A percentile compares a stretch with the other conserved stretches of the same genome.
Conservation (phyloP, 371 early-diverging fungal species). For the Circinella minor region DNA sequence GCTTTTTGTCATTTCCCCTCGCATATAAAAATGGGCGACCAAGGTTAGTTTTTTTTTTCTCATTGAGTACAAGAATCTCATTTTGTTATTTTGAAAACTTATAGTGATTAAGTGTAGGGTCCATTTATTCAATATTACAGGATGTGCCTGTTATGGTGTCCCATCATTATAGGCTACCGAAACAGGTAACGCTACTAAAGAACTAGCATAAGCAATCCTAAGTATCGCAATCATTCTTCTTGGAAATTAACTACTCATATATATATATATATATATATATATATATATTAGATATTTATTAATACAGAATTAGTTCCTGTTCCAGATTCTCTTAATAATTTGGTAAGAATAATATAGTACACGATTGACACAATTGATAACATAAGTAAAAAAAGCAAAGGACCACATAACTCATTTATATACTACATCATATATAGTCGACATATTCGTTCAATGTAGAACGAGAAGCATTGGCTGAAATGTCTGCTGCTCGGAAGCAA, state of each 20-base stretch:
- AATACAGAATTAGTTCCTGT: constrained; percentile 38
- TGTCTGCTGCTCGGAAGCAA: constrained; percentile 27
- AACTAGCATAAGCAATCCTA: background rate
- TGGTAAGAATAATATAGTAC: constrained; percentile 28
- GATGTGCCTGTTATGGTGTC: constrained; percentile 61
- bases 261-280: too few species aligned
- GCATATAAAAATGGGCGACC: constrained; percentile 21
- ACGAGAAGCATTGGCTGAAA: constrained; percentile 41
- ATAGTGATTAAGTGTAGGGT: constrained; percentile 26
- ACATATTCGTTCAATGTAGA: constrained; percentile 48
- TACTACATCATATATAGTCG: constrained; percentile 16
- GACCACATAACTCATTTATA: background rate
- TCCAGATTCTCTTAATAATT: constrained; percentile 38
- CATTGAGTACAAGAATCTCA: background rate
- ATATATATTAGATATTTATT: constrained; percentile 31
- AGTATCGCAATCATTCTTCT: background rate
- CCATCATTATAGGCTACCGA: constrained; percentile 51
- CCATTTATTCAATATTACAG: constrained; percentile 53
- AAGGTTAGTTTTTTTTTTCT: constrained; percentile 14
- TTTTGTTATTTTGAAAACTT: background rate
- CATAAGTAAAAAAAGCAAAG: background rate
- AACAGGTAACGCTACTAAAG: constrained; percentile 37
- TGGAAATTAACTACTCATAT: too few species aligned
- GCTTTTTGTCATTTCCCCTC: background rate
- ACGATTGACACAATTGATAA: too few species aligned